phyloP scores from a whole-genome alignment of 257 asterid genomes.

The Solanum appendiculatum region DNA sequence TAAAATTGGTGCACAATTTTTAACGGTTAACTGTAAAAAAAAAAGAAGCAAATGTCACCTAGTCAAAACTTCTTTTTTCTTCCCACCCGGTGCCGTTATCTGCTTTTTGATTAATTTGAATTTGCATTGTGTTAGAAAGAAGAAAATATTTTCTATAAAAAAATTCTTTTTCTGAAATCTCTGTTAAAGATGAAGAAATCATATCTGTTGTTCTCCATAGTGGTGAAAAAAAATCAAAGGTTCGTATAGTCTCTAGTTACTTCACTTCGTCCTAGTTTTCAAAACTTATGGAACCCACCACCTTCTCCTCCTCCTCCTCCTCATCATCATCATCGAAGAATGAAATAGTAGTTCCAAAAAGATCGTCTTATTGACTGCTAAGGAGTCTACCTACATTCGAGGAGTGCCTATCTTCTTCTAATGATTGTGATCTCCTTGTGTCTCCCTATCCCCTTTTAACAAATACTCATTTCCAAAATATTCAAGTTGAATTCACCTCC shows the following conservation, averaged over 20 bases:
- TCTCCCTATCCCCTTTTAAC: neutral
- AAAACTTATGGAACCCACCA: neutral
- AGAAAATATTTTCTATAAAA: neutral
- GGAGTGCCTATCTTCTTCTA: neutral
- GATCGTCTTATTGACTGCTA: too few species aligned
- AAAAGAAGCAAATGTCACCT: neutral
- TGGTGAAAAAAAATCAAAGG: neutral
- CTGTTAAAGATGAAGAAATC: neutral
- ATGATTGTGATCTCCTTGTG: neutral
- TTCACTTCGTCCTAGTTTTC: neutral
- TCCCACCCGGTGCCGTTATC: neutral
- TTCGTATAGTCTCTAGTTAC: neutral
- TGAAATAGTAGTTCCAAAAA: too few species aligned
- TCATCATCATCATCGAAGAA: neutral
- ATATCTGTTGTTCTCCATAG: neutral
- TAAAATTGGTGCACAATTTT: neutral
- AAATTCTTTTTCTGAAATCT: neutral
- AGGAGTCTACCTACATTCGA: neutral
- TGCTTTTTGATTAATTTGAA: neutral
- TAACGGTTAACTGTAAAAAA: neutral
- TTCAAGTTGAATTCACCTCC: neutral
- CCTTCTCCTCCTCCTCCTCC: neutral
- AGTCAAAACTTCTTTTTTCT: neutral
- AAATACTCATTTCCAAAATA: neutral
- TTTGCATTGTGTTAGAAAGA: neutral